Percentiles rank a stretch among this genome's conserved stretches.
Evolutionary conservation across 2,329 filamentous ascomycete species (phyloP).

Genomic region (Cytospora leucostoma): DNA sequence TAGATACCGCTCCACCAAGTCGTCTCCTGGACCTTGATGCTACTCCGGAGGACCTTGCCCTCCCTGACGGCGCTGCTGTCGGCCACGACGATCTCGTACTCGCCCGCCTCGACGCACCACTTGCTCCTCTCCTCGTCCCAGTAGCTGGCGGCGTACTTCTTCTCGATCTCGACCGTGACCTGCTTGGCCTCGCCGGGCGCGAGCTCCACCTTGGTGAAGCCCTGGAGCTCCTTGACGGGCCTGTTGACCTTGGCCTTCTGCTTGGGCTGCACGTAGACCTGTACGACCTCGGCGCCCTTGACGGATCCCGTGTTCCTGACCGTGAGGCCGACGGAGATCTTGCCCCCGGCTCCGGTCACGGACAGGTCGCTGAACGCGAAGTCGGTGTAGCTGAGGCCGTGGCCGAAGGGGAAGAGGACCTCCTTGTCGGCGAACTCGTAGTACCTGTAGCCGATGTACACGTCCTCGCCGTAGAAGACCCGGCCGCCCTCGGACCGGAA

Average conservation of each 20-base stretch:
- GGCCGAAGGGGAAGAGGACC: constrained; percentile 36
- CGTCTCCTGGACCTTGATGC: constrained; percentile 61
- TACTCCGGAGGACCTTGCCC: constrained; percentile 49
- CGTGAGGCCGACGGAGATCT: constrained; percentile 50
- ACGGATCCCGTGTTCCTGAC: constrained; percentile 63
- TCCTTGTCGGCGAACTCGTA: constrained; percentile 57
- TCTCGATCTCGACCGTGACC: constrained; percentile 57
- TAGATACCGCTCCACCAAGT: constrained; percentile 69
- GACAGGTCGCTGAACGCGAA: constrained; percentile 49
- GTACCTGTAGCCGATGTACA: constrained; percentile 73
- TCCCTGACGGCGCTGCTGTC: constrained; percentile 55
- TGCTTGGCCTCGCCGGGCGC: constrained; percentile 59
- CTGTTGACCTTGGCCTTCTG: constrained; percentile 54
- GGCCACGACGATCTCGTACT: constrained; percentile 63
- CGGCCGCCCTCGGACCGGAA: constrained; percentile 64
- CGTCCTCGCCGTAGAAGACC: constrained; percentile 70
- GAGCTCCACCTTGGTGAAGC: constrained; percentile 65
- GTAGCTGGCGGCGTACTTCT: constrained; percentile 68
- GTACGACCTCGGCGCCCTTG: constrained; percentile 56
- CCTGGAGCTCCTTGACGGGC: constrained; percentile 65
- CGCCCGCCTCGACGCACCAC: constrained; percentile 68
- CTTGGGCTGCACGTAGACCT: constrained; percentile 59
- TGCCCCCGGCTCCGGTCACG: constrained; percentile 49
- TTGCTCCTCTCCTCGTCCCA: constrained; percentile 68
- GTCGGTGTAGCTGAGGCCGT: constrained; percentile 34